Evolutionary conservation across 192 early-diverging fungal species (phyloP), one percentile per base, ranked within the genome.

Genomic region (Podila horticola): DNA sequence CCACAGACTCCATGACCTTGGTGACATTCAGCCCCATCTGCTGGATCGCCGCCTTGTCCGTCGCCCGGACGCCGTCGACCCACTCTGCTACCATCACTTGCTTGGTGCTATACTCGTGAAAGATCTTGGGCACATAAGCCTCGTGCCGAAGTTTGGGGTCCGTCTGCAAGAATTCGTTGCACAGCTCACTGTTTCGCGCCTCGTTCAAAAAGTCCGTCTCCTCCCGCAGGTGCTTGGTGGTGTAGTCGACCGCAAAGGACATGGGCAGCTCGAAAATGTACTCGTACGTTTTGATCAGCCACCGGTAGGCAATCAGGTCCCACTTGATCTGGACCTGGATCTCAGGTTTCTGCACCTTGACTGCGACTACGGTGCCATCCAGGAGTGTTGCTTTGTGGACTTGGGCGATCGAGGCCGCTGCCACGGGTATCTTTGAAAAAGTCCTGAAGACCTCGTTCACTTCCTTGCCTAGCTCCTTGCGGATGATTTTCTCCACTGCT

Each of bases 341-440:
- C 69, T 92, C 94, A 0, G 96, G 97, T 69, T 97, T 98, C 69
- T 98, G 97, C 6, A 98, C 86, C 85, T 98, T 98, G 30, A 98
- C 95, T 0, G 97, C 97, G 8, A 98, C 95, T 0, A 66, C 60
- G 12, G 89, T 88, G 13, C 92, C 91, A 48, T 88, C 88, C n/a
- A 86, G 84, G 10, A 95, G 76, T 22, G 76, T 88, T 3, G 94
- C 95, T n/a, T 87, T 88, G 69, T 98, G 97, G 7, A 98, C 97
- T 72, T 97, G 96, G 0, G 96, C 97, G 60, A 98, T 94, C n/a
- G 95, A 97, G 0, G 97, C 97, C 9, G 93, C 93, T 0, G 95
- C 97, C 15, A 95, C 82, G 10, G 97, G 93, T 15, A 76, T 38
- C 6, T 70, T 61, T 20, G 90, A 89, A 76, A 98, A 97, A 2